Evolutionary conservation across 2,329 filamentous ascomycete genomes (phyloP).

Genomic region (Calonectria leucothoes): DNA sequence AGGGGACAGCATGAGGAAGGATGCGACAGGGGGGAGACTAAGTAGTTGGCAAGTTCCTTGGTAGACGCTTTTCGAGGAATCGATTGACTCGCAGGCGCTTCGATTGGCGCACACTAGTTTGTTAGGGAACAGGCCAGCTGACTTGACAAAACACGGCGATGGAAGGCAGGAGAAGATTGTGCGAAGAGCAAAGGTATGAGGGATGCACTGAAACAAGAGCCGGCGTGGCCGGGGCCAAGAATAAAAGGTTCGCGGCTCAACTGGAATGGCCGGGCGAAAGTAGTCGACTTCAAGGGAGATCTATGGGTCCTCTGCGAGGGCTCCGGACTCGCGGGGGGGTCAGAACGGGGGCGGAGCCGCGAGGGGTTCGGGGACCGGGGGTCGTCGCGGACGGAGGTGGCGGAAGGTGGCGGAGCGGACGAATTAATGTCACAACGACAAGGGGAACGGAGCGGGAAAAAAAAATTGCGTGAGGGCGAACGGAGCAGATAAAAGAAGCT

Average conservation of each 20-base stretch:
- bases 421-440: slow-evolving; percentile 10
- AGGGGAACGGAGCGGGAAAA: background rate
- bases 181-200: background rate
- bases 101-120: background rate
- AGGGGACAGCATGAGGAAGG: background rate
- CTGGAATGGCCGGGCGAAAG: background rate
- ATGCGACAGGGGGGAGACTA: background rate
- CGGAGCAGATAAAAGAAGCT: background rate
- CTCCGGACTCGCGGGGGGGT: slow-evolving; percentile 34
- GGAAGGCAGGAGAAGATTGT: background rate
- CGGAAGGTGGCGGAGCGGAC: slow-evolving; percentile 23
- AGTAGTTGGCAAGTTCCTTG: background rate
- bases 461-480: background rate
- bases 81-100: background rate
- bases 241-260: background rate
- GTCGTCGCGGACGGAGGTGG: slow-evolving; percentile 28
- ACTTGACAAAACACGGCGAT: background rate
- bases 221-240: background rate
- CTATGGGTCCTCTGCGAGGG: background rate
- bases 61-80: background rate
- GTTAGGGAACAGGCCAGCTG: background rate
- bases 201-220: background rate
- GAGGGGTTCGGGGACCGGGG: slow-evolving; percentile 32
- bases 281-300: background rate
- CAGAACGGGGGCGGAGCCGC: slow-evolving; percentile 41